A percentile compares a stretch with the other conserved stretches of the same genome.
phyloP scores from a whole-genome alignment of 139 green algal species.

The Astrephomene gubernaculifera region DNA sequence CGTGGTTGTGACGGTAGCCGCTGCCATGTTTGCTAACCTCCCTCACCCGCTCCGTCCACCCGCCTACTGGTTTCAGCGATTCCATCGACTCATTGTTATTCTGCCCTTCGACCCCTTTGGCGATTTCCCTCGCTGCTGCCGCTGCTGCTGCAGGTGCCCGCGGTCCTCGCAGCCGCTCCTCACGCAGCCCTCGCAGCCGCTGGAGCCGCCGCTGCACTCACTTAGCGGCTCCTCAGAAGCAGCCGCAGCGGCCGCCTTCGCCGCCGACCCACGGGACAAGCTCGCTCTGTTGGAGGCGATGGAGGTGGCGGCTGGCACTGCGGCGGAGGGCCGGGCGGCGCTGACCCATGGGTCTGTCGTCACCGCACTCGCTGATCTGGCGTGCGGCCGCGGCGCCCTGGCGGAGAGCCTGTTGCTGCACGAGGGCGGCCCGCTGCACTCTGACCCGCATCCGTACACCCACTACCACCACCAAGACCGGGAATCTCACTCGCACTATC shows the following conservation, averaged over 20 bases:
- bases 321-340: not conserved
- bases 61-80: too few relatives aligned
- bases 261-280: conserved; percentile 7
- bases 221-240: too few relatives aligned
- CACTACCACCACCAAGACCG: not conserved
- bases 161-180: too few relatives aligned
- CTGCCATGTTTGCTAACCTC: not conserved
- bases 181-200: too few relatives aligned
- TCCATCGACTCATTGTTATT: too few relatives aligned
- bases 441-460: not conserved
- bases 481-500: too few relatives aligned
- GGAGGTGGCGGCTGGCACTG: not conserved
- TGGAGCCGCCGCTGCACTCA: too few relatives aligned
- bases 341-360: not conserved
- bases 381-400: not conserved
- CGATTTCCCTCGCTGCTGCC: too few relatives aligned
- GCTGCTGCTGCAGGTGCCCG: too few relatives aligned
- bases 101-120: too few relatives aligned
- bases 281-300: conserved; percentile 33
- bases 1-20: not conserved
- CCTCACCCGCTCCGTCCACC: too few relatives aligned
- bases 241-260: not conserved
- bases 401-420: not conserved
- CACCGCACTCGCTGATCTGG: not conserved
- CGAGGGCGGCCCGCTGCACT: not conserved